Evolutionary conservation across 495 filamentous ascomycete species (phyloP), one percentile per base, ranked within the genome.

Genomic region (Hypoxylon cercidicola): DNA sequence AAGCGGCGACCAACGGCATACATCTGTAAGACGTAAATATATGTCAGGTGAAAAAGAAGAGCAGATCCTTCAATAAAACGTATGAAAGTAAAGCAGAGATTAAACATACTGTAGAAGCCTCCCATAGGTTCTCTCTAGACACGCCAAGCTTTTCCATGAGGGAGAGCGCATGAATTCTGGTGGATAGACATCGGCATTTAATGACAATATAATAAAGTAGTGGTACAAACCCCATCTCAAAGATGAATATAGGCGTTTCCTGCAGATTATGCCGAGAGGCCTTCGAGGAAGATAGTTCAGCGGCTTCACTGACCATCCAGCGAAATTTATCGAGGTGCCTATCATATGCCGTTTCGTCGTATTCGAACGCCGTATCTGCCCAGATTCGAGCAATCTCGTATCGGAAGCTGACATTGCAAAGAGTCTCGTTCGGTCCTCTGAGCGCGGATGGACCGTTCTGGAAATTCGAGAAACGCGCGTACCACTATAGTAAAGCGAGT

Each of bases 211-310:
- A 82, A 51, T 78, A 85, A 4, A 85, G 72, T 2, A 81, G 76
- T 2, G 79, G 76, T 18, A 81, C 76, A n/a, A 81, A 72, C 39
- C 81, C 78, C 72, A 79, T 81, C 59, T 84, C 83, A 40, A 83
- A 84, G 12, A 75, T 79, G 60, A 84, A 84, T 10, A 74, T 57
- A 13, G 52, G 61, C 8, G 23, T 34, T 3, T 4, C 7, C n/a
- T 20, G 55, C 7, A n/a, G 12, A 15, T 28, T 9, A 4, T 35
- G 7, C 5, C 46, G 39, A 19, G 13, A 10, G 25, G 43, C 11
- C 32, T 61, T 34, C 4, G 49, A 40, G 20, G 51, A 37, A 7
- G 54, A 40, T 25, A 80, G 68, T 15, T 64, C 53, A 9, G 71
- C 47, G 0, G 76, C 76, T 1, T 64, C 55, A 10, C 73, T 64